Base-by-base conservation (phyloP, 2,329 filamentous ascomycete species). In the Rasamsonia emersonii region DNA sequence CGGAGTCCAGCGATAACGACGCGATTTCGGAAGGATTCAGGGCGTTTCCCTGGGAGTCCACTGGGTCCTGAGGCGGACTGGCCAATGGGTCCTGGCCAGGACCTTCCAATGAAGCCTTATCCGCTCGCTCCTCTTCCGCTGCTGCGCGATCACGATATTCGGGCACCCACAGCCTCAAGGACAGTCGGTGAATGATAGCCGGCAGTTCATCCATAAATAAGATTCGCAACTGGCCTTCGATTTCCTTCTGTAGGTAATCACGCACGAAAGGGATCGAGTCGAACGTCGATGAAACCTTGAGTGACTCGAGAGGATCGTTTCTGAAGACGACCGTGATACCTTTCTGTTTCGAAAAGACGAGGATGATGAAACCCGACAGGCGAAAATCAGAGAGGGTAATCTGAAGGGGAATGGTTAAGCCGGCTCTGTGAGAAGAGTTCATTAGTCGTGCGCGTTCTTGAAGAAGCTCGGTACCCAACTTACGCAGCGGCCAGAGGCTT, bases 191-290 rank as follows among this genome's bases (percentile, higher is more conserved):
- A 40, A 98, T 94, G 38, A 96, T 96, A 29, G 89, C 88, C 1
- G 91, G 91, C 15, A 98, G 64, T 56, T 98, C 91, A 43, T 98
- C 89, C 86, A 96, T 96, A 70, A 98, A 93, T 43, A 98, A 57
- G 33, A 88, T 86, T 18, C 91, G 79, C 39, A 98, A 64, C 59
- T 96, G 91, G 31, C 77, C 82, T 62, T 98, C 91, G 48, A 98
- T 98, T 39, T 89, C 93, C 56, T 85, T 82, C 54, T 98, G 91
- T 35, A 98, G 67, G 58, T 96, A 96, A 59, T 98, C 88, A 46
- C 91, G 82, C 41, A 98, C 91, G 53, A 98, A 98, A 26, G 91
- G 89, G 50, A 98, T 98, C 9, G 89, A 94, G 65, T 98, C 91
- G 60, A 98, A 98, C 26, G 91, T 98, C 45, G 89, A 96, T 1